phyloP scores from a whole-genome alignment of 2,329 filamentous ascomycete genomes.

The Hymenoscyphus scutula region DNA sequence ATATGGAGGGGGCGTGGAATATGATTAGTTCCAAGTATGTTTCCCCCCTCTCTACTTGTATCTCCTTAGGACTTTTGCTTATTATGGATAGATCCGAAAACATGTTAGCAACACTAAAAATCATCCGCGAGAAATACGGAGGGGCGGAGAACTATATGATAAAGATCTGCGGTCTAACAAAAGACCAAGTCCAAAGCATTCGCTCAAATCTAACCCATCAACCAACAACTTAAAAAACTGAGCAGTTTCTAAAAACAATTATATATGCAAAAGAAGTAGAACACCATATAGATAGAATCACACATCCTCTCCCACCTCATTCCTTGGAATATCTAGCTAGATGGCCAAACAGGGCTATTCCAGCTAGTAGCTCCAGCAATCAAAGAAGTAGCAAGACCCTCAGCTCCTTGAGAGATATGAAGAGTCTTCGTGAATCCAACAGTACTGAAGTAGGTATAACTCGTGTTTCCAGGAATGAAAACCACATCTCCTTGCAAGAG shows the following conservation, averaged over 20 bases:
- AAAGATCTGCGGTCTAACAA: conserved; percentile 55
- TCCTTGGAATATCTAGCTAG: neutral
- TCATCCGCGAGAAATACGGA: conserved; percentile 59
- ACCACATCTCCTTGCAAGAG: conserved; percentile 39
- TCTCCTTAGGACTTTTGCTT: conserved; percentile 10
- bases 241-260: conserved; percentile 9
- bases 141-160: conserved; percentile 62
- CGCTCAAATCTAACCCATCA: conserved; percentile 45
- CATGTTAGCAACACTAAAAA: conserved; percentile 49
- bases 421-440: conserved; percentile 28
- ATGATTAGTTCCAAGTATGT: conserved; percentile 42
- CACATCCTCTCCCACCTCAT: neutral
- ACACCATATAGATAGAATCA: neutral
- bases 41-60: neutral
- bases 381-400: conserved; percentile 22
- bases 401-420: conserved; percentile 19
- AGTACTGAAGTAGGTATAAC: conserved; percentile 38
- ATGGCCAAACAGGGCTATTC: conserved; percentile 25
- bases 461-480: conserved; percentile 38
- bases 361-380: conserved; percentile 19
- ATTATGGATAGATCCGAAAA: conserved; percentile 42
- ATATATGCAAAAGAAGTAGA: neutral
- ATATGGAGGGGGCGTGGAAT: conserved; percentile 41
- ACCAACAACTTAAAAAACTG: conserved; percentile 16
- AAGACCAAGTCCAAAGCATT: conserved; percentile 53